Evolutionary conservation across 2,329 filamentous ascomycete genomes (phyloP).

Genomic region (Hypoxylon sp.): DNA sequence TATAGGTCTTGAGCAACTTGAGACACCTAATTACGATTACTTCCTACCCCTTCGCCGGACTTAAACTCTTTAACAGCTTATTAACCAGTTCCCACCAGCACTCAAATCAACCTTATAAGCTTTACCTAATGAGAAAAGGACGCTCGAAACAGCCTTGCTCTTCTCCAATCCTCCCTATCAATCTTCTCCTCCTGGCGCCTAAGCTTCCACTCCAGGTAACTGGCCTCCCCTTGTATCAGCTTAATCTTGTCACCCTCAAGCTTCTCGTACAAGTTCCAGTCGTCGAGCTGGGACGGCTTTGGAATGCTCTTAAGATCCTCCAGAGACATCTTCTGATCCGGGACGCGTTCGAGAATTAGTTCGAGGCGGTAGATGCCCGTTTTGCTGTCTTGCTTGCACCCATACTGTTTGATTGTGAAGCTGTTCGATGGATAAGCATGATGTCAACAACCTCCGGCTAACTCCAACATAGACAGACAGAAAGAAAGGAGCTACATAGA

Average conservation of each 20-base stretch:
- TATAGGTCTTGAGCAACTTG: background rate
- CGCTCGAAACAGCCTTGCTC: conserved; percentile 42
- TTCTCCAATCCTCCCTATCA: conserved; percentile 49
- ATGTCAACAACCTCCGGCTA: background rate
- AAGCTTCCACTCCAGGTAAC: conserved; percentile 60
- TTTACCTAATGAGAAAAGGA: conserved; percentile 41
- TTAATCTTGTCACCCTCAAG: conserved; percentile 61
- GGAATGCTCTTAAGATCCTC: conserved; percentile 63
- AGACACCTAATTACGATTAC: background rate
- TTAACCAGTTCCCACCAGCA: background rate
- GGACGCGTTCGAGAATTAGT: conserved; percentile 63
- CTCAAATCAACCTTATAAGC: background rate
- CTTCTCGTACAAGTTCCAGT: conserved; percentile 67
- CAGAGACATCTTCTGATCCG: conserved; percentile 61
- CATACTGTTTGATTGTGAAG: conserved; percentile 65
- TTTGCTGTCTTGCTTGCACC: conserved; percentile 58
- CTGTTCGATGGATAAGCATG: conserved; percentile 52
- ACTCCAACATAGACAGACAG: too few species aligned
- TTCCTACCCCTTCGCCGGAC: background rate
- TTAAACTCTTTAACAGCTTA: background rate
- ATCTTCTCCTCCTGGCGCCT: conserved; percentile 48
- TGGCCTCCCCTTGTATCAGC: conserved; percentile 57
- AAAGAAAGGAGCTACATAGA: background rate
- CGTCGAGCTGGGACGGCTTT: conserved; percentile 68
- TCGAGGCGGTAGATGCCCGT: conserved; percentile 61